phyloP scores from a whole-genome alignment of 345 rosid species.

The Citrus glauca region DNA sequence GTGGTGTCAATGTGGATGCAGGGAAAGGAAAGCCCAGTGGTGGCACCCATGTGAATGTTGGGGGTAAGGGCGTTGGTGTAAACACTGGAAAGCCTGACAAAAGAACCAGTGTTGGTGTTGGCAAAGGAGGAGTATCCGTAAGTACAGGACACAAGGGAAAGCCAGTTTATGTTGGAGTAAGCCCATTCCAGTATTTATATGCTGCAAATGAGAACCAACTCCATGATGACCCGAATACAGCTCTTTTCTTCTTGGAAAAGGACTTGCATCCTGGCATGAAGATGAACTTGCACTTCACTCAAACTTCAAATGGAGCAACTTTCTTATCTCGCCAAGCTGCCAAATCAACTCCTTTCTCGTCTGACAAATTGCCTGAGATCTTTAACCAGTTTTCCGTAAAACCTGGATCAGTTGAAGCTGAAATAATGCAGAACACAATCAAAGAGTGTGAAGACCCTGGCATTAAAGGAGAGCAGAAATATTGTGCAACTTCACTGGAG shows the following conservation, averaged over 20 bases:
- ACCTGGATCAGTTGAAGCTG: conserved; percentile 59
- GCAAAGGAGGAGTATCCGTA: conserved; percentile 75
- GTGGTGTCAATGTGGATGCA: conserved; percentile 45
- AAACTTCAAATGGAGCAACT: conserved; percentile 35
- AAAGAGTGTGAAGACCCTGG: conserved; percentile 62
- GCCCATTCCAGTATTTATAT: conserved; percentile 26
- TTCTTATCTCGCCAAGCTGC: conserved; percentile 74
- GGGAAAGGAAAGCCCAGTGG: conserved; percentile 49
- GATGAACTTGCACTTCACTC: conserved; percentile 58
- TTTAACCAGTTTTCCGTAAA: conserved; percentile 47
- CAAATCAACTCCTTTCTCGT: conserved; percentile 59
- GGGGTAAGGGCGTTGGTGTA: conserved; percentile 37
- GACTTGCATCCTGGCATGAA: conserved; percentile 49
- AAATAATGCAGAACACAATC: conserved; percentile 56
- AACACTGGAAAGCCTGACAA: conserved; percentile 42
- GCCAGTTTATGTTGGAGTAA: conserved; percentile 57
- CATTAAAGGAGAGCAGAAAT: conserved; percentile 72
- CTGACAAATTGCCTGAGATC: conserved; percentile 49
- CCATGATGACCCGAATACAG: conserved; percentile 51
- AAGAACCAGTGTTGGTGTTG: conserved; percentile 66
- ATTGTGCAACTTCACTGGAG: conserved; percentile 78
- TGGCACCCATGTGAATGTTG: conserved; percentile 45
- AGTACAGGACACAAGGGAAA: conserved; percentile 55
- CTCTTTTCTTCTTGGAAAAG: conserved; percentile 83
- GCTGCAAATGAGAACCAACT: conserved; percentile 69